Conservation (phyloP, 2,329 filamentous ascomycete species). For the Exserohilum turcica region DNA sequence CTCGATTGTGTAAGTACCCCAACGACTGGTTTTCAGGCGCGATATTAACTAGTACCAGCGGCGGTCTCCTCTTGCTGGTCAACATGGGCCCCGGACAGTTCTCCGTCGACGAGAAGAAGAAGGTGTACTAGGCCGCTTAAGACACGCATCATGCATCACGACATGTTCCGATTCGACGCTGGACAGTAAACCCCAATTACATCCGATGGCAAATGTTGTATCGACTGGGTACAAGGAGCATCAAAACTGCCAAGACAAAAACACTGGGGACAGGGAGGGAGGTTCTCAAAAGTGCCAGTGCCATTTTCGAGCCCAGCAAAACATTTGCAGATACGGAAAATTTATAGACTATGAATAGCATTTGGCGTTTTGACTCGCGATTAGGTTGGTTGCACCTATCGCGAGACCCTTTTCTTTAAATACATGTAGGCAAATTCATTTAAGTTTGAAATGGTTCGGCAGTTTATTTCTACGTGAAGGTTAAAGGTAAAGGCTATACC, state of each 20-base stretch:
- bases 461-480: too few relatives aligned
- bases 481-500: too few relatives aligned
- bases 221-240: slow-evolving; percentile 14
- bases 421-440: not conserved
- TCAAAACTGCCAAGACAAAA: not conserved
- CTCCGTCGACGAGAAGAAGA: slow-evolving; percentile 99
- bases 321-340: slow-evolving; percentile 18
- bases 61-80: slow-evolving; percentile 91
- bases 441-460: not conserved
- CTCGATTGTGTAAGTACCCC: slow-evolving; percentile 78
- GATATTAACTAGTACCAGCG: slow-evolving; percentile 53
- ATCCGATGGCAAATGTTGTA: slow-evolving; percentile 29
- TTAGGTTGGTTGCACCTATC: slow-evolving; percentile 19
- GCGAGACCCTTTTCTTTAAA: not conserved
- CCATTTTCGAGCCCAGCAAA: not conserved
- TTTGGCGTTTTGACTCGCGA: slow-evolving; percentile 30
- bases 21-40: slow-evolving; percentile 1
- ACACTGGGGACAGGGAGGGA: slow-evolving; percentile 4
- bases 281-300: slow-evolving; percentile 17
- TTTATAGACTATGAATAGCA: slow-evolving; percentile 37
- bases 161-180: slow-evolving; percentile 24
- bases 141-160: slow-evolving; percentile 51
- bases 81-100: slow-evolving; percentile 98
- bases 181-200: slow-evolving; percentile 25
- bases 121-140: slow-evolving; percentile 77